A percentile compares a stretch with the other conserved stretches of the same genome.
Evolutionary conservation across 148 eudicot species (phyloP).

Genomic region (Dysphania ambrosioides): DNA sequence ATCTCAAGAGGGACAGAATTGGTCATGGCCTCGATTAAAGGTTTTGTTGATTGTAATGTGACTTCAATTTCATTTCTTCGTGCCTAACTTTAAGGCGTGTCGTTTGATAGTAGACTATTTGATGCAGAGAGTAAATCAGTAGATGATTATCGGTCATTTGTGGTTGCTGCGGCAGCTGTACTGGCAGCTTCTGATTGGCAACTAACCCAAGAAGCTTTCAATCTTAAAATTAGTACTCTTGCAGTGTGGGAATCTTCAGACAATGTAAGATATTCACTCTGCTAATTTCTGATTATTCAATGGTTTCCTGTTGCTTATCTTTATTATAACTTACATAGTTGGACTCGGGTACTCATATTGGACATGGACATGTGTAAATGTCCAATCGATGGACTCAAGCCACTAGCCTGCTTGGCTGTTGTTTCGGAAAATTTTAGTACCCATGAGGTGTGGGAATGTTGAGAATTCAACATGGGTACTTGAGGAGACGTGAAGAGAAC

Average conservation of each 20-base stretch:
- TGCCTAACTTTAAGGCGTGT: too few species aligned
- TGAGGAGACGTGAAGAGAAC: background rate
- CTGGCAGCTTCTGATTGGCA: conserved; percentile 46
- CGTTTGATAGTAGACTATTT: too few species aligned
- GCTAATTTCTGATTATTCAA: background rate
- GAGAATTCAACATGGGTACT: background rate
- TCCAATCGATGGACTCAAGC: too few species aligned
- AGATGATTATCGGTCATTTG: conserved; percentile 40
- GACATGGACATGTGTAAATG: background rate
- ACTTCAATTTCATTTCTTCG: too few species aligned
- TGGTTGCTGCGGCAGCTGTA: conserved; percentile 55
- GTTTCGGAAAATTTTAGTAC: background rate
- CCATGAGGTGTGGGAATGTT: background rate
- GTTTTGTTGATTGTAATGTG: conserved; percentile 24
- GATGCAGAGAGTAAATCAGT: conserved; percentile 43
- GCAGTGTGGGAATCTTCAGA: conserved; percentile 38
- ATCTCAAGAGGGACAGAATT: conserved; percentile 34
- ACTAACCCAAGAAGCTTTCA: conserved; percentile 33
- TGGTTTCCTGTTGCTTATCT: background rate
- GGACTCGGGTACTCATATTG: background rate
- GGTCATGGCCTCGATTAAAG: conserved; percentile 38
- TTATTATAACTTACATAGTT: background rate
- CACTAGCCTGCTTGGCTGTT: too few species aligned
- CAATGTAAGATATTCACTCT: conserved; percentile 28
- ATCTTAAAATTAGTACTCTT: conserved; percentile 34